Evolutionary conservation across 78 protist genomes (phyloP), one percentile per base, ranked within the genome.

Genomic region (Blattamonas nauphoetae): DNA sequence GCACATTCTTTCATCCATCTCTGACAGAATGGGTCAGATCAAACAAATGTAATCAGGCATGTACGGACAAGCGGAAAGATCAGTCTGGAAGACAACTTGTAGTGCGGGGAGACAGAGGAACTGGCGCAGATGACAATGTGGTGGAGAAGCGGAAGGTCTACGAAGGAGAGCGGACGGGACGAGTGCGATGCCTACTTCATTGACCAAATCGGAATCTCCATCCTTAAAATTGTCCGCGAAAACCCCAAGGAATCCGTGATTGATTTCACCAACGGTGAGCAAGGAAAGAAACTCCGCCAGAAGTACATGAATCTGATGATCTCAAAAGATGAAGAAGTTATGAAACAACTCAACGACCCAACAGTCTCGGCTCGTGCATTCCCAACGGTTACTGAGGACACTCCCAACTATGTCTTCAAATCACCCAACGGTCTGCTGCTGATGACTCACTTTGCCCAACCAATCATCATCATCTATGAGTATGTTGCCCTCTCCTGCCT

Each of bases 391-490:
- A 3, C 42, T 41, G 29, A 0, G 34, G 0, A 38, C 2, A 79
- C 94, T 45, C 3, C 1, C 42, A 71, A 41, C 43, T 88, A n/a
- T 86, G 86, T 86, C 42, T 92, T 90, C 90, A 2, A 29, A 3
- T 5, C 2, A 44, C 94, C 94, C 45, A 33, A 80, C 33, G 94
- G 94, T 0, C 88, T 92, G 46, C 89, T 92, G 38, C 42, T 2
- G 42, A 91, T 91, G 34, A 90, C 92, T 38, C 94, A 92, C 88
- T 92, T 92, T 86, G 86, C 88, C n/a, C n/a, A n/a, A n/a, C n/a
- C n/a, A n/a, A n/a, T n/a, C n/a, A n/a, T n/a, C n/a, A n/a, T n/a
- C n/a, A 29, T 92, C 90, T 63, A 92, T 92, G 33, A 88, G 90
- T 0, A 42, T 90, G n/a, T 41, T 46, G 34, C 36, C 88, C 41